These are phyloP conservation scores for Xylaria sp. DNA, from an alignment of 2,329 filamentous ascomycete species.

Conservation along the genomic window DNA sequence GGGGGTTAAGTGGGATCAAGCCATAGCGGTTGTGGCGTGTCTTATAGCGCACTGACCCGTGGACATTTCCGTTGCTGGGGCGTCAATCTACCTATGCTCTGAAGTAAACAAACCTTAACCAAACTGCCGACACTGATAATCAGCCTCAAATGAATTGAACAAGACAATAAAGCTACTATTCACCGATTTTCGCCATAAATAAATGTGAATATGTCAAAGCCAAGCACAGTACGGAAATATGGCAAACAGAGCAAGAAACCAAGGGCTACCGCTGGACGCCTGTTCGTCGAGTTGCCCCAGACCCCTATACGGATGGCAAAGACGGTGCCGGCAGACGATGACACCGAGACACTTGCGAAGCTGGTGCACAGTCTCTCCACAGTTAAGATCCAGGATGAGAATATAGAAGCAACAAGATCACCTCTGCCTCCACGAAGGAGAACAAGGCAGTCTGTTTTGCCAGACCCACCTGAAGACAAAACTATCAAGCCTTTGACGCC, in stretches of 20 bases:
- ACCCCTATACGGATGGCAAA: conserved; percentile 55
- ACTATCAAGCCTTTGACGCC: conserved; percentile 31
- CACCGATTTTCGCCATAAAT: not conserved
- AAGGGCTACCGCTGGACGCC: conserved; percentile 57
- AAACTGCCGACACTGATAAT: not conserved
- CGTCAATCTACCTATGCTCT: not conserved
- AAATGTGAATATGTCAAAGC: conserved; percentile 56
- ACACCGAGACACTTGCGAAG: conserved; percentile 45
- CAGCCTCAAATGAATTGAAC: not conserved
- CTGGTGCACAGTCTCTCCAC: conserved; percentile 49
- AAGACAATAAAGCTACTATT: conserved; percentile 7
- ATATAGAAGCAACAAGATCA: conserved; percentile 28
- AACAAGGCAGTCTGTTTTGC: conserved; percentile 37
- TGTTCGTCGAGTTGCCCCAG: conserved; percentile 63
- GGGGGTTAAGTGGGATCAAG: not conserved
- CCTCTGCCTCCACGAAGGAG: conserved; percentile 37
- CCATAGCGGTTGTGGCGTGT: conserved; percentile 13
- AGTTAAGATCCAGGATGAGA: conserved; percentile 44
- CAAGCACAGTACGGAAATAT: conserved; percentile 58
- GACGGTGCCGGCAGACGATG: conserved; percentile 22
- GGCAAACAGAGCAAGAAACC: conserved; percentile 60
- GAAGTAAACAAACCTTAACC: conserved; percentile 41
- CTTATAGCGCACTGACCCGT: conserved; percentile 25
- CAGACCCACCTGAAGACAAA: conserved; percentile 32
- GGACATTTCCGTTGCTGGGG: not conserved